These are phyloP conservation scores for Daldinia bambusicola DNA, from an alignment of 495 filamentous ascomycete genomes.

Conservation along the genomic window DNA sequence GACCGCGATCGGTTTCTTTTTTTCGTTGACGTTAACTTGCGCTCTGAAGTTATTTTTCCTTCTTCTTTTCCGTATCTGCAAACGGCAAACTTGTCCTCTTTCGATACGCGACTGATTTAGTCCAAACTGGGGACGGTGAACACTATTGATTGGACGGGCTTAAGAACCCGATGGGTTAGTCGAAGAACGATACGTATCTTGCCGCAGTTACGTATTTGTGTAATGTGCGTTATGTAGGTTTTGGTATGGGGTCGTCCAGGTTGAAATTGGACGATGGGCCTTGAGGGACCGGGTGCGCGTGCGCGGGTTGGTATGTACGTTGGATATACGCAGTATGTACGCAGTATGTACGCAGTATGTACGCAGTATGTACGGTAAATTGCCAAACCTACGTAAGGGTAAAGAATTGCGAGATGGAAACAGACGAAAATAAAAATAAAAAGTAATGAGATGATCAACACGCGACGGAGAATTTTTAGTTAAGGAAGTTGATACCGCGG, in stretches of 20 bases:
- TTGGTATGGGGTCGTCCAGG: conserved; percentile 10
- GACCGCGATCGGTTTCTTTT: conserved; percentile 16
- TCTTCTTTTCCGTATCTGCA: neutral
- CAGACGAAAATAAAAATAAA: conserved; percentile 21
- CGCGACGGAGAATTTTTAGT: conserved; percentile 45
- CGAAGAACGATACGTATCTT: conserved; percentile 32
- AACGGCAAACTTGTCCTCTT: conserved; percentile 37
- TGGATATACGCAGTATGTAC: no score
- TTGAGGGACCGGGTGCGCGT: conserved; percentile 4
- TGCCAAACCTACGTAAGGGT: conserved; percentile 5
- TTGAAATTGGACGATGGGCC: neutral
- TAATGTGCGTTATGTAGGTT: conserved; percentile 17
- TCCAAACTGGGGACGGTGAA: conserved; percentile 15
- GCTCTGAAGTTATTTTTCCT: conserved; percentile 10
- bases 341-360: no score
- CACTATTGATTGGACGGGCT: conserved; percentile 32
- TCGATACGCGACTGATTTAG: conserved; percentile 35
- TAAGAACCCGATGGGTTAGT: conserved; percentile 30
- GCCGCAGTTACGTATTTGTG: conserved; percentile 22
- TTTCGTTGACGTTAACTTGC: conserved; percentile 13
- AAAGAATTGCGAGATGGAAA: conserved; percentile 28
- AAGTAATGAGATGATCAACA: conserved; percentile 40
- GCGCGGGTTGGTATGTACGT: conserved; percentile 4
- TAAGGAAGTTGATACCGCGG: conserved; percentile 29
- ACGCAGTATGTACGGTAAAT: conserved; percentile 13